Evolutionary conservation across 2,329 filamentous ascomycete genomes (phyloP).

Genomic region (Metarhizium humberi): DNA sequence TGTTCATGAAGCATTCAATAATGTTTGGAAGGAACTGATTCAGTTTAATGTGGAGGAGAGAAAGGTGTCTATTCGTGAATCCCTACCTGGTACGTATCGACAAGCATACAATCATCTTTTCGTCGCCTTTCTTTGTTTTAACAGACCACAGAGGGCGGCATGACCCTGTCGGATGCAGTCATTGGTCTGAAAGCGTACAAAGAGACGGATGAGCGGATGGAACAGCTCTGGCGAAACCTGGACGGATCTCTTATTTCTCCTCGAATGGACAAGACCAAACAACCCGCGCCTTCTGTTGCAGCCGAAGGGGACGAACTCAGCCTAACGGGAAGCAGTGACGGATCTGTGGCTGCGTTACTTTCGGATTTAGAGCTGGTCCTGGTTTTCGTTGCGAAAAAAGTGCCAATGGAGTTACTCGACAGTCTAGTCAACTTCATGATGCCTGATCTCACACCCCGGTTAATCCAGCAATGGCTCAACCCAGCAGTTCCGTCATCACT

Average conservation of each 20-base stretch:
- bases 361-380: slow-evolving; percentile 43
- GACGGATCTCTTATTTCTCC: slow-evolving; percentile 52
- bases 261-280: slow-evolving; percentile 38
- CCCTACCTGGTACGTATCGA: slow-evolving; percentile 34
- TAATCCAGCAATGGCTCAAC: slow-evolving; percentile 69
- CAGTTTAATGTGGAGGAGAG: slow-evolving; percentile 46
- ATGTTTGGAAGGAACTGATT: slow-evolving; percentile 63
- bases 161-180: slow-evolving; percentile 44
- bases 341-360: slow-evolving; percentile 41
- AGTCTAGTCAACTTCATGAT: slow-evolving; percentile 63
- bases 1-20: slow-evolving; percentile 56
- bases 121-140: slow-evolving; percentile 5
- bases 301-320: slow-evolving; percentile 32
- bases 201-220: slow-evolving; percentile 50
- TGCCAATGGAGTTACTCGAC: slow-evolving; percentile 46
- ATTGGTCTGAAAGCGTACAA: slow-evolving; percentile 50
- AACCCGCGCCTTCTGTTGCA: slow-evolving; percentile 28
- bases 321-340: slow-evolving; percentile 32
- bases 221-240: slow-evolving; percentile 52
- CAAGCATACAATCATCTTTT: neutral
- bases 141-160: slow-evolving; percentile 34
- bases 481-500: slow-evolving; percentile 68
- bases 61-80: slow-evolving; percentile 46
- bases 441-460: slow-evolving; percentile 53
- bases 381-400: slow-evolving; percentile 38